Evolutionary conservation across 2,329 filamentous ascomycete species (phyloP).

Genomic region (Fusarium sp.): DNA sequence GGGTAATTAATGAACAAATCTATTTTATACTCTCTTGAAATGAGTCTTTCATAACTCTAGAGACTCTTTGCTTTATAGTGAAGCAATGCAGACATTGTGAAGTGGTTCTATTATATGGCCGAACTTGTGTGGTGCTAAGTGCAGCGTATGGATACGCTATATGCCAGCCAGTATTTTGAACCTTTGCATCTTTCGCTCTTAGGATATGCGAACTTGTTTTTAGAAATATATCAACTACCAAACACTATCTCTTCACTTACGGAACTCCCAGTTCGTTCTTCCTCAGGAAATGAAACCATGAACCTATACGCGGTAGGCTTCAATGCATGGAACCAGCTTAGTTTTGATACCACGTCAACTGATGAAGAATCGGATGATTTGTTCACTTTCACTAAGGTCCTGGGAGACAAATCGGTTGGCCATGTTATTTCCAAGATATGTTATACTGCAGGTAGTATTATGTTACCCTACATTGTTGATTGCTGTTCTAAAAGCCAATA

Average conservation of each 20-base stretch:
- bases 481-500: slow-evolving; percentile 17
- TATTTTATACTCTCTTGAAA: background rate
- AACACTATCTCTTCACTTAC: background rate
- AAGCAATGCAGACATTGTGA: background rate
- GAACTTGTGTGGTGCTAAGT: background rate
- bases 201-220: no score
- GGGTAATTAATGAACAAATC: background rate
- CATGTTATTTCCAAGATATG: slow-evolving; percentile 52
- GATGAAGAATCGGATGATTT: slow-evolving; percentile 59
- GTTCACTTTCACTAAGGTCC: slow-evolving; percentile 55
- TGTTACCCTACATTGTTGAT: no score
- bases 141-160: background rate
- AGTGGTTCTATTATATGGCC: background rate
- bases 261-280: slow-evolving; percentile 22
- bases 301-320: slow-evolving; percentile 66
- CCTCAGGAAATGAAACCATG: slow-evolving; percentile 48
- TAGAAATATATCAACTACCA: background rate
- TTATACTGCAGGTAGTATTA: slow-evolving; percentile 58
- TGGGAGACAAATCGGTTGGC: slow-evolving; percentile 52
- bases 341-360: slow-evolving; percentile 45
- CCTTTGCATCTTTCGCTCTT: background rate
- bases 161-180: background rate
- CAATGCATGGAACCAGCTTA: slow-evolving; percentile 69
- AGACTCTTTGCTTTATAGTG: background rate
- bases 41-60: background rate